Conservation (phyloP, 495 filamentous ascomycete species). For the Talaromyces proteolyticus region DNA sequence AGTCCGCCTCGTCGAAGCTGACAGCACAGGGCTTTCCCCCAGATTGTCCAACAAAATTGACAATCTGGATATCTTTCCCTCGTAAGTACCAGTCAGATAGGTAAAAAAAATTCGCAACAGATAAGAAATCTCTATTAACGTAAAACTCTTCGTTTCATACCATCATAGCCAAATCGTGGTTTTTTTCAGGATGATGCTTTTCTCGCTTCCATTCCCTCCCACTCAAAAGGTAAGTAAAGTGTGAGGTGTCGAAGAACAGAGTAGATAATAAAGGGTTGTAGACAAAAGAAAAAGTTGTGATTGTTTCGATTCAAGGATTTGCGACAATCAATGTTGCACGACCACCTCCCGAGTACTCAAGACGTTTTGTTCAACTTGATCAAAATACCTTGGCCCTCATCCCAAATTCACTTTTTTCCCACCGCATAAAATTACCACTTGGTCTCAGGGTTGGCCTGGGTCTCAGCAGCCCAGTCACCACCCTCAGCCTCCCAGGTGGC, state of each 20-base stretch:
- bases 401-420: neutral
- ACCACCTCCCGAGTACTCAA: too few relatives aligned
- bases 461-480: conserved; percentile 66
- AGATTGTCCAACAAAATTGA: conserved; percentile 33
- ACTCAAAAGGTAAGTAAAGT: too few relatives aligned
- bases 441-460: conserved; percentile 41
- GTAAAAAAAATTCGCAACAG: conserved; percentile 3
- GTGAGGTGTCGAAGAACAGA: too few relatives aligned
- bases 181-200: conserved; percentile 3
- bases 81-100: conserved; percentile 74
- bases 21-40: conserved; percentile 95
- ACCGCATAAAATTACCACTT: conserved; percentile 57
- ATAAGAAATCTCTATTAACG: conserved; percentile 1
- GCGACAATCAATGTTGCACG: too few relatives aligned
- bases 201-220: too few relatives aligned
- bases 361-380: too few relatives aligned
- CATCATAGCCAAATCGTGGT: neutral
- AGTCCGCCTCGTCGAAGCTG: conserved; percentile 52
- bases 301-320: neutral
- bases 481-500: conserved; percentile 77
- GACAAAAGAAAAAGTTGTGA: neutral
- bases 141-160: conserved; percentile 4
- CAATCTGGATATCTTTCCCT: conserved; percentile 90
- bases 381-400: too few relatives aligned
- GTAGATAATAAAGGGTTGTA: neutral